Percentiles rank a stretch among this genome's conserved stretches.
Conservation (phyloP, 2,329 filamentous ascomycete species). For the Geosmithia putterillii region DNA sequence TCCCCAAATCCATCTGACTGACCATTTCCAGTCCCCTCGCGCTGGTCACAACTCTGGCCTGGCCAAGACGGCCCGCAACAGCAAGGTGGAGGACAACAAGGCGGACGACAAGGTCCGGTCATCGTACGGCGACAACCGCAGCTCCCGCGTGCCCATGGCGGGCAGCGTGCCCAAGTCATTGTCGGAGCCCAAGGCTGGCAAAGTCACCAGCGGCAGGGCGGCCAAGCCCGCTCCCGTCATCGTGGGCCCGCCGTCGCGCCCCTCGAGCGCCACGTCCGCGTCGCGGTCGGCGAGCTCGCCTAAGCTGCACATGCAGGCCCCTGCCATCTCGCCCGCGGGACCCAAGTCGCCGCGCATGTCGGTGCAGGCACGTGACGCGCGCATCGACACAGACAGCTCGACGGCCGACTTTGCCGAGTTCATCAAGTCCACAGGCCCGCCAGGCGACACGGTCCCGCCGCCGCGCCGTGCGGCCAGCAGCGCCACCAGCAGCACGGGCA, state of each 20-base stretch:
- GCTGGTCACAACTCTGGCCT: constrained; percentile 28
- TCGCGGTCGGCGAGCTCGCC: constrained; percentile 3
- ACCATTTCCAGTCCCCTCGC: constrained; percentile 21
- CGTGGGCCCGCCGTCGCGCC: not conserved
- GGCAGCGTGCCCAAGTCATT: not conserved
- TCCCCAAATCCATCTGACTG: not conserved
- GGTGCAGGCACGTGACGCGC: constrained; percentile 54
- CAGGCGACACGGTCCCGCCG: constrained; percentile 25
- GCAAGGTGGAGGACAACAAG: constrained; percentile 31
- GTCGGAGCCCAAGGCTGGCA: not conserved
- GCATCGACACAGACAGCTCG: constrained; percentile 52
- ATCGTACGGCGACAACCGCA: constrained; percentile 9
- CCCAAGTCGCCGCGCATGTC: constrained; percentile 10
- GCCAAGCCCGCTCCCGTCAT: constrained; percentile 2
- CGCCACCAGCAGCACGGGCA: constrained; percentile 19
- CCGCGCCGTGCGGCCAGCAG: constrained; percentile 20
- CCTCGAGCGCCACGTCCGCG: not conserved
- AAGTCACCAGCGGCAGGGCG: not conserved
- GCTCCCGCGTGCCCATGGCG: not conserved
- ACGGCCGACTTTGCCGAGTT: constrained; percentile 80
- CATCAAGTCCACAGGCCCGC: constrained; percentile 71
- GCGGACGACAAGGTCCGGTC: constrained; percentile 31
- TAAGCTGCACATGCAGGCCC: constrained; percentile 3
- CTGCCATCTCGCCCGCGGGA: constrained; percentile 3
- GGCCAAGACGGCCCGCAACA: constrained; percentile 24